Evolutionary conservation across 805 yeast genomes (phyloP).

Genomic region (Barnettozyma californica): DNA sequence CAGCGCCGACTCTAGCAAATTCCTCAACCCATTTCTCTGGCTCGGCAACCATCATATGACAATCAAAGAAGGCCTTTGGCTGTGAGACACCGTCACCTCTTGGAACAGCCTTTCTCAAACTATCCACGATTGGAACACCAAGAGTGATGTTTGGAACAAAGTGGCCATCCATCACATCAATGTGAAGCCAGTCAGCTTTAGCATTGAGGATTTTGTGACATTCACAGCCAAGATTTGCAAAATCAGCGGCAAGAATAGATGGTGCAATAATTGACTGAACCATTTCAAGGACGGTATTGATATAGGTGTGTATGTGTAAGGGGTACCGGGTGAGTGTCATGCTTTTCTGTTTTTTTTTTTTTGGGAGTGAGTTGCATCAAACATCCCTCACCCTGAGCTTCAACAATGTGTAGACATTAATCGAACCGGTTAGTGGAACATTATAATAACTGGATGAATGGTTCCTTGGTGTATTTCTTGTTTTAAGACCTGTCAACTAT

Average conservation of each 20-base stretch:
- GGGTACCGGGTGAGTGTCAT: neutral
- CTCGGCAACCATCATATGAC: constrained; percentile 95
- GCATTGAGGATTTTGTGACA: constrained; percentile 74
- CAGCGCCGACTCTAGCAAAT: constrained; percentile 91
- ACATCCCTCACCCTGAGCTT: no score
- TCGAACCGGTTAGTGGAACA: no score
- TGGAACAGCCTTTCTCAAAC: constrained; percentile 75
- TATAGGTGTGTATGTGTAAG: neutral
- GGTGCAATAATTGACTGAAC: constrained; percentile 88
- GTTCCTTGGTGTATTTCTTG: no score
- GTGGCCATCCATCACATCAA: constrained; percentile 98
- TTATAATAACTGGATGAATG: no score
- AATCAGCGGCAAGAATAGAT: constrained; percentile 88
- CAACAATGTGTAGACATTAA: no score
- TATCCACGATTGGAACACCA: constrained; percentile 85
- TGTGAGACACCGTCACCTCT: constrained; percentile 43
- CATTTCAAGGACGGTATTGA: constrained; percentile 34
- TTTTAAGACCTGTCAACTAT: neutral
- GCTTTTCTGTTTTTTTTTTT: neutral
- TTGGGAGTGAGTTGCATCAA: no score
- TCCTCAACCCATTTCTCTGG: constrained; percentile 95
- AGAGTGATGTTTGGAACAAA: constrained; percentile 95
- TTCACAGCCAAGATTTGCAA: constrained; percentile 82
- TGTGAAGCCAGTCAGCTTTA: constrained; percentile 95
- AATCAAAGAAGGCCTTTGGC: constrained; percentile 66